Conservation (phyloP, 257 asterid genomes). For the Thymus quinquecostatus region DNA sequence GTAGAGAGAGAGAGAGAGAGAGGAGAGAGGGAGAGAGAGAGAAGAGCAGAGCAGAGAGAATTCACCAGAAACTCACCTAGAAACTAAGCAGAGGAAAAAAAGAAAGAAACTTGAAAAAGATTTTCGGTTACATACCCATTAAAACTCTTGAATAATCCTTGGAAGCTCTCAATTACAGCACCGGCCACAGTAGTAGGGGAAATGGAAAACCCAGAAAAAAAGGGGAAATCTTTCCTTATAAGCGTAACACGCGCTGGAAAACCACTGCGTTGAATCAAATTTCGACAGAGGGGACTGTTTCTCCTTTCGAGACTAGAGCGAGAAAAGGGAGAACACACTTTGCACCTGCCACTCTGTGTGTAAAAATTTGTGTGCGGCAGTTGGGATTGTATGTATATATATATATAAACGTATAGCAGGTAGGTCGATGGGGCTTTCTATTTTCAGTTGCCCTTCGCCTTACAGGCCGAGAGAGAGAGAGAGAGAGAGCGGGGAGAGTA, state of each 20-base stretch:
- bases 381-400: constrained; percentile 32
- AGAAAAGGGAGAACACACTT: constrained; percentile 29
- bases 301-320: neutral
- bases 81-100: neutral
- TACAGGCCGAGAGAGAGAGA: constrained; percentile 28
- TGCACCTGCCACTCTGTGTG: constrained; percentile 34
- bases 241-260: neutral
- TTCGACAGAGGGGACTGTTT: neutral
- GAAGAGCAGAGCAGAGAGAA: neutral
- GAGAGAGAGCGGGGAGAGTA: constrained; percentile 5
- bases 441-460: constrained; percentile 45
- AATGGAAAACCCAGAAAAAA: neutral
- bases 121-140: constrained; percentile 49
- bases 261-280: constrained; percentile 18
- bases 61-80: constrained; percentile 26
- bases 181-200: neutral
- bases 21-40: neutral
- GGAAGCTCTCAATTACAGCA: constrained; percentile 28
- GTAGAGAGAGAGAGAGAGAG: neutral
- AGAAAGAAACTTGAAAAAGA: constrained; percentile 7
- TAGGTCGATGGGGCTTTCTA: constrained; percentile 37
- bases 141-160: constrained; percentile 28
- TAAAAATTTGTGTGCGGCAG: constrained; percentile 24
- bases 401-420: constrained; percentile 33
- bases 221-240: constrained; percentile 7